Evolutionary conservation across 176 grass and related monocot species (phyloP), one percentile per base, ranked within the genome.

Genomic region (Oryza officinalis): DNA sequence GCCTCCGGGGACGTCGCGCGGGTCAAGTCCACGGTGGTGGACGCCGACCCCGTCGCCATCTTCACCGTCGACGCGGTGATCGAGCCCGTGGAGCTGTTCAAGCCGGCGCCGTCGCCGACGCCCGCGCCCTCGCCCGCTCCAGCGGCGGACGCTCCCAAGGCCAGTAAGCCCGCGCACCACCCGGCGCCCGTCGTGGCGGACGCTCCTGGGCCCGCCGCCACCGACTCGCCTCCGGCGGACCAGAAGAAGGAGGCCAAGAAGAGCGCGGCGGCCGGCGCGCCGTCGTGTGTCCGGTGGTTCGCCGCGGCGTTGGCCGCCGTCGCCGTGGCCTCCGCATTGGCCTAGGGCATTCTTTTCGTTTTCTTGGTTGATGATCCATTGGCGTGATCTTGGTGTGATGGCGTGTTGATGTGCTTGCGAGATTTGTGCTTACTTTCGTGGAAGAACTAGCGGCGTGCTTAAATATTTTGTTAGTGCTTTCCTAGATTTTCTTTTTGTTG

Each of bases 61-160:
- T 97, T 91, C 76, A 69, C 71, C 80, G 84, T 97, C 30, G 89
- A 87, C 69, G 65, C 37, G 57, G 94, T 97, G 74, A 70, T 97
- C 22, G 70, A 97, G 78, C 94, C 94, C 0, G 79, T 90, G 10
- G 94, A 97, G 85, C 87, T 97, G 8, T 97, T 97, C 81, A 93
- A 89, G 78, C 82, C 75, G 2, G 69, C 66, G 12, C 67, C 76
- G 27, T 8, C 89, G 20, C 84, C 86, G 4, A 7, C 84, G 6
- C 84, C 91, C 0, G 86, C 88, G 8, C 94, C 91, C 2, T 45
- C 86, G 12, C 94, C 94, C 0, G 76, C 46, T 0, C 71, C 71
- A 1, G 74, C 31, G 0, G 86, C 86, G 1, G 80, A 86, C 80
- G 76, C 86, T 76, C 86, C 88, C 67, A 93, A 80, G 59, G 27